Evolutionary conservation across 2,329 filamentous ascomycete genomes (phyloP).

Genomic region (Trichoderma koningiopsis): DNA sequence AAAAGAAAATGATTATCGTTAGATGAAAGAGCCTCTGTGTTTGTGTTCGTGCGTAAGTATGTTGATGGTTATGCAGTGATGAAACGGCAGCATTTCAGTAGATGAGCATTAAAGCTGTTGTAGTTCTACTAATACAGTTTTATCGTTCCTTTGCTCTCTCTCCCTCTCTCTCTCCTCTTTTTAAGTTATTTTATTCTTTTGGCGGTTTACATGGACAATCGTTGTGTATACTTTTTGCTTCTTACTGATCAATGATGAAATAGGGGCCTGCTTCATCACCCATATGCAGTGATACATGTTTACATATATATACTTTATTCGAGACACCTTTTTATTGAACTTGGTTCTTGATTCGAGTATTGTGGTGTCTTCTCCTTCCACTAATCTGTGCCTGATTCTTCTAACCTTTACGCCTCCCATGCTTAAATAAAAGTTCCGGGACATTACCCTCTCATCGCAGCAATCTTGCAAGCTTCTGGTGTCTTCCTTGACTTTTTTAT

Average conservation of each 20-base stretch:
- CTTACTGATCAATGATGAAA: too few species aligned
- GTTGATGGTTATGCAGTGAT: not conserved
- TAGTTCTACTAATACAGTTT: not conserved
- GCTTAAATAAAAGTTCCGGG: not conserved
- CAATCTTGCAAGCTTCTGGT: not conserved
- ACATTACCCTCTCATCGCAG: not conserved
- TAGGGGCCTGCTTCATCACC: too few species aligned
- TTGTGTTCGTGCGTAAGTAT: not conserved
- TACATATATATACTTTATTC: too few species aligned
- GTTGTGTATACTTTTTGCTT: not conserved
- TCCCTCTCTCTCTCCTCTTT: too few species aligned
- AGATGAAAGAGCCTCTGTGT: not conserved
- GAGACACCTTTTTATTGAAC: not conserved
- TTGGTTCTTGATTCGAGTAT: not conserved
- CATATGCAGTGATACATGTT: too few species aligned
- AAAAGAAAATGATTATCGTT: not conserved
- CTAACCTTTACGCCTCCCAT: slow-evolving; percentile 19
- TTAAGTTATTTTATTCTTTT: too few species aligned
- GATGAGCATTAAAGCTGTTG: not conserved
- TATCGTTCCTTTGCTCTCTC: not conserved
- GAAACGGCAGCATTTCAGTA: slow-evolving; percentile 1
- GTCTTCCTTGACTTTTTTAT: not conserved
- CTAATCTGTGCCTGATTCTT: not conserved
- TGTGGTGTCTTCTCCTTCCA: slow-evolving; percentile 9
- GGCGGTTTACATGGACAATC: too few species aligned